These are phyloP conservation scores for Hibiscus trionum DNA, from an alignment of 345 rosid species.

Conservation along the genomic window DNA sequence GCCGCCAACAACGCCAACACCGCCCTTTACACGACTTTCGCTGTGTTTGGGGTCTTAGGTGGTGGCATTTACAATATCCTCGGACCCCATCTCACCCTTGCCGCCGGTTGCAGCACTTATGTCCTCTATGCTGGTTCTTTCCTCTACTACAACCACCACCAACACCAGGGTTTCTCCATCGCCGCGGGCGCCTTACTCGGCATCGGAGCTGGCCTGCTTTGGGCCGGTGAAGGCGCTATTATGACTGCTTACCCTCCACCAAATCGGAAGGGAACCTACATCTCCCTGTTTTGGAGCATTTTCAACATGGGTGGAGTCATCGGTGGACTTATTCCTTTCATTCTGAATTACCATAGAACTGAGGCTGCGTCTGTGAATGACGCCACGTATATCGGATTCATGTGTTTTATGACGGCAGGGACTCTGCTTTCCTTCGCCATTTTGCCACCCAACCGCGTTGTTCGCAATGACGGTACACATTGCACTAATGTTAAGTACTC, in stretches of 20 bases:
- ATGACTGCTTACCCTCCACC: conserved; percentile 94
- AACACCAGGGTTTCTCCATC: conserved; percentile 45
- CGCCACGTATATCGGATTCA: conserved; percentile 62
- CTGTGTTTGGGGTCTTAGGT: conserved; percentile 45
- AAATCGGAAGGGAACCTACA: conserved; percentile 67
- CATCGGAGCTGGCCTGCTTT: conserved; percentile 77
- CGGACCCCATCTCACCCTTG: conserved; percentile 61
- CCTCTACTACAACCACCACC: conserved; percentile 56
- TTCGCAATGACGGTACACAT: conserved; percentile 51
- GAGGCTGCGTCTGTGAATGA: conserved; percentile 58
- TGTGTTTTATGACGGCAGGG: conserved; percentile 73
- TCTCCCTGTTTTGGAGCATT: conserved; percentile 66
- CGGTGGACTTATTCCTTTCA: conserved; percentile 60
- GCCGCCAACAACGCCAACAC: conserved; percentile 84
- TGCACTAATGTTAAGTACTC: conserved; percentile 54
- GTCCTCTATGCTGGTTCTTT: conserved; percentile 63
- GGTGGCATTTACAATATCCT: conserved; percentile 55
- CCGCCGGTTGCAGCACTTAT: conserved; percentile 71
- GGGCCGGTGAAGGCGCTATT: conserved; percentile 94
- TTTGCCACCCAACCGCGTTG: conserved; percentile 41
- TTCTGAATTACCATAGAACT: conserved; percentile 43
- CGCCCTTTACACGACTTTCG: conserved; percentile 53
- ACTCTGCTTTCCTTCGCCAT: conserved; percentile 43
- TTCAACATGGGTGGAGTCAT: conserved; percentile 77
- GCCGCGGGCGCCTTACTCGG: conserved; percentile 75